Evolutionary conservation across 441 rosid species (phyloP), one percentile per base, ranked within the genome.

Genomic region (Jatropha podagrica): DNA sequence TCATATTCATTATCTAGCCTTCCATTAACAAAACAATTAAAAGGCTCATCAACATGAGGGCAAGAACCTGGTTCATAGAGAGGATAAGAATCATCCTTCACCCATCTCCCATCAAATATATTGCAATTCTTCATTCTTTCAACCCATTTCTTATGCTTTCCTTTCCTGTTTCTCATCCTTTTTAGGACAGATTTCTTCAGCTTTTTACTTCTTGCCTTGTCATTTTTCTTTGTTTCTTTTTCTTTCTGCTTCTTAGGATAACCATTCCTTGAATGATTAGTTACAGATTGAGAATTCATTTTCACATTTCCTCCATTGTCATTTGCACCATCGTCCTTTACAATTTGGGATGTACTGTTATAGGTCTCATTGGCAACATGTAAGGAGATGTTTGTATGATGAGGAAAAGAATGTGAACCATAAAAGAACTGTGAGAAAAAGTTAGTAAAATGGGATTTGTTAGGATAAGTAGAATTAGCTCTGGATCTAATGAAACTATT

Each of bases 71-170:
- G 91, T 63, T 73, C 37, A 83, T 82, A 91, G 32, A 89, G 85
- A 2, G 92, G 92, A 69, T 86, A 86, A 14, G 86, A 81, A 11
- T 88, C 86, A 75, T 91, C 91, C n/a, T 3, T 83, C 13, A 85
- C 85, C 96, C 96, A 91, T 41, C 73, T 73, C 61, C 93, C 93
- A 42, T 87, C 91, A 81, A 85, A 86, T 64, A 88, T 56, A 79
- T 87, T 84, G 14, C 95, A 91, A 8, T 79, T 37, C 62, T 73
- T 84, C 74, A 83, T 10, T 58, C 63, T 75, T 32, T 78, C 82
- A 27, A 81, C 76, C 85, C 85, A 81, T 8, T 46, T 71, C 62
- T 58, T 54, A 73, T 38, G 60, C 42, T 61, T 77, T 62, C 65
- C 15, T 51, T 59, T 76, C 52, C 40, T 44, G 5, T 26, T 41